Base-by-base conservation (phyloP, 768 basidiomycete genomes). In the Phlebiopsis gigantea region DNA sequence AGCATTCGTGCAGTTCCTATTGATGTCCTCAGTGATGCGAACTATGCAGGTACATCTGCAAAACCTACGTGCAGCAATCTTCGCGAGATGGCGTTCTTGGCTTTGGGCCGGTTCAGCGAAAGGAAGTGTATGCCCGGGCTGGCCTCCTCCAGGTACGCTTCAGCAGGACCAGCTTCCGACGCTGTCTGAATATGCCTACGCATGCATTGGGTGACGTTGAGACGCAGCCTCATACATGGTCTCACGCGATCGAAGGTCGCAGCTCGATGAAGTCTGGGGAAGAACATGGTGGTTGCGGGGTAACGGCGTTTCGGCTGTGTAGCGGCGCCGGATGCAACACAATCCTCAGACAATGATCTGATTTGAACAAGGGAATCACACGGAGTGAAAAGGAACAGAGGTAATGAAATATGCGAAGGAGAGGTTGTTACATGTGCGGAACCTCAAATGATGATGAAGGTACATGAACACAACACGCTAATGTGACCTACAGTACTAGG, bases 61-160 rank as follows among this genome's bases (percentile, higher is more conserved):
- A 19, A 49, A 28, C 68, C 25, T 53, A 89, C 90, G 74, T 81
- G 73, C 29, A 96, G 75, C 60, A 96, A 77, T 31, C 74, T 73
- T 58, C 82, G 72, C 2, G 91, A 93, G 45, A 96, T 90, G 21
- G 93, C 91, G 73, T 96, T 96, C 78, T 85, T 93, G 63, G 82
- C 85, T 62, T 87, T 78, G 7, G 91, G 89, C 57, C 90, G 77
- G 66, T 94, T 89, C 57, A 95, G 80, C n/a, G 83, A 82, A 19
- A 95, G 76, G 62, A 79, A 87, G 19, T 80, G 77, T 49, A 93
- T 77, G 7, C 90, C 90, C 7, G 82, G 75, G 15, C 77, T 75
- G 15, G 82, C 65, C 19, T 78, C 76, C 65, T 86, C 79, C 25
- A 89, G 71, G 62, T 70, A 76, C 12, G 69, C 76, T 56, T 75